Base-by-base conservation (phyloP, 140 eudicot genomes). In the Flaveria floridana region DNA sequence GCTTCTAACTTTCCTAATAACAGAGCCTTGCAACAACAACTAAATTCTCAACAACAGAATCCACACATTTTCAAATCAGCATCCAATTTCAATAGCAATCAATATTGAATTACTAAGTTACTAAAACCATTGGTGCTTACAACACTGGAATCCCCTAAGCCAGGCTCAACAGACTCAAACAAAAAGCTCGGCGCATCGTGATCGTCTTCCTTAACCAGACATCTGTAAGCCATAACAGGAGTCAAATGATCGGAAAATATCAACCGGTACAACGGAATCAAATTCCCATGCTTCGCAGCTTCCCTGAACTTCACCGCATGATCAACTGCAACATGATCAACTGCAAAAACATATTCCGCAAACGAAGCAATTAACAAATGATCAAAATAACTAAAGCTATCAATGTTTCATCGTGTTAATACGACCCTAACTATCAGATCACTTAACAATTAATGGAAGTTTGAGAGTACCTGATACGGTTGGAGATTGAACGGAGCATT, bases 181-280 rank as follows among this genome's bases (percentile, higher is more conserved):
- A 95, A 83, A 64, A 95, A 95, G 76, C 99, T 95, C 2, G 99
- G 99, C 48, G 99, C 99, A 23, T 95, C 99, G 26, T 96, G 82
- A 52, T 95, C 99, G 79, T 95, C 99, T 80, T 95, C 97, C 86
- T 81, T 91, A 2, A 95, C 99, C 39, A 95, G 80, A 68, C 99
- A 95, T 59, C 99, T 86, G 80, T 95, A 95, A 16, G 99, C 97
- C 34, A 95, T 87, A 83, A 95, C 99, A 14, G 99, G 99, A 63
- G 97, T 95, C 74, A 95, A 44, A 83, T 91, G 99, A 80, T 95
- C 99, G 1, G 95, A 95, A 71, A 95, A 95, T 42, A 95, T 91
- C 7, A 95, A 62, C 86, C 85, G 65, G 77, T 84, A 87, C 73
- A 95, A 58, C 3, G 99, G 99, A 70, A 91, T 91, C 86, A 95